Evolutionary conservation across 208 protist genomes (phyloP).

Genomic region (Angomonas desouzai): DNA sequence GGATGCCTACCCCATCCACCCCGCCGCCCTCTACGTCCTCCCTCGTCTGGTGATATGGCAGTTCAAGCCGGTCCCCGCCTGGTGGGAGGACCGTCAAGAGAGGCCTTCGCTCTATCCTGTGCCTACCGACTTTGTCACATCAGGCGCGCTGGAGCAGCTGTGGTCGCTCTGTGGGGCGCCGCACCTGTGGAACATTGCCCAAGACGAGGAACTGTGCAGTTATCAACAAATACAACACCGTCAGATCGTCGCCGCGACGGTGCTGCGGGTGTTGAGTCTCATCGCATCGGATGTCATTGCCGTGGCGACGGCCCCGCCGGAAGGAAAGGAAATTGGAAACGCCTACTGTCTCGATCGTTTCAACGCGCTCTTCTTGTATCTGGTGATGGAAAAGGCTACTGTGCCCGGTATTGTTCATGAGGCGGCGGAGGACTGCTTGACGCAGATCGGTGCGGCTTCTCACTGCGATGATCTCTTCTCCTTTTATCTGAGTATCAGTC

Average conservation of each 20-base stretch:
- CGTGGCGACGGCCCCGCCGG: not conserved
- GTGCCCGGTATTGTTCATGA: slow-evolving; percentile 46
- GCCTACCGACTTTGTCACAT: slow-evolving; percentile 46
- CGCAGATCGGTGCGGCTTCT: slow-evolving; percentile 37
- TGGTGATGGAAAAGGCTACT: slow-evolving; percentile 86
- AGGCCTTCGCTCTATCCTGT: slow-evolving; percentile 14
- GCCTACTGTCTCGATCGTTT: slow-evolving; percentile 37
- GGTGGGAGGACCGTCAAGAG: not conserved
- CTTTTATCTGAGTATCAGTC: slow-evolving; percentile 49
- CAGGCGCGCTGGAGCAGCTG: slow-evolving; percentile 70
- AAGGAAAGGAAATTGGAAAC: slow-evolving; percentile 3
- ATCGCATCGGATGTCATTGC: slow-evolving; percentile 27
- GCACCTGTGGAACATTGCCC: slow-evolving; percentile 80
- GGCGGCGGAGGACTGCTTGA: slow-evolving; percentile 47
- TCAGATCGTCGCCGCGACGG: slow-evolving; percentile 61
- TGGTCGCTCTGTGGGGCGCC: slow-evolving; percentile 71
- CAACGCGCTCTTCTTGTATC: slow-evolving; percentile 63
- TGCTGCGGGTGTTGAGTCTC: slow-evolving; percentile 63
- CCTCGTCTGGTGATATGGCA: slow-evolving; percentile 73
- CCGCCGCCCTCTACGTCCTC: slow-evolving; percentile 70
- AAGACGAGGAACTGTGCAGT: slow-evolving; percentile 70
- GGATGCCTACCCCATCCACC: slow-evolving; percentile 80
- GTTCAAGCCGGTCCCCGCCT: slow-evolving; percentile 43
- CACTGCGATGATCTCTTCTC: slow-evolving; percentile 25
- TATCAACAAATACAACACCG: slow-evolving; percentile 78